These are phyloP conservation scores for Comarum palustre DNA, from an alignment of 306 rosid genomes.

Conservation along the genomic window DNA sequence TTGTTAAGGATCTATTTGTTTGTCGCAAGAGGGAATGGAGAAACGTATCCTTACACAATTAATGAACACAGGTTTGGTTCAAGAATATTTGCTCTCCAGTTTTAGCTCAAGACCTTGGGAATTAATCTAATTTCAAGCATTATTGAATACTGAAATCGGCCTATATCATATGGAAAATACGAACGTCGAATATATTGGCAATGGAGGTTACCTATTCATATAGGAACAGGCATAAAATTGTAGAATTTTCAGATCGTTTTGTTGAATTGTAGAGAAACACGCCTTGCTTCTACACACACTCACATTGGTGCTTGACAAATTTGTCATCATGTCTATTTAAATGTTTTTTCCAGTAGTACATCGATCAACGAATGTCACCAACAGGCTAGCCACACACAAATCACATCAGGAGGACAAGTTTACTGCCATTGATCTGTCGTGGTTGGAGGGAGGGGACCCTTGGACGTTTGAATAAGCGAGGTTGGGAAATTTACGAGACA, in stretches of 20 bases:
- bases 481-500: background rate
- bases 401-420: conserved; percentile 1
- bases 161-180: background rate
- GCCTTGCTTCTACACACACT: background rate
- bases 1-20: background rate
- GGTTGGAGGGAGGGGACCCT: background rate
- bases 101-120: background rate
- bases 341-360: background rate
- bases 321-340: background rate
- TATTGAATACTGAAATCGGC: background rate
- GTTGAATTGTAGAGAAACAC: background rate
- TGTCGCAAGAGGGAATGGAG: background rate
- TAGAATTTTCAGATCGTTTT: background rate
- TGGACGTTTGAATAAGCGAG: background rate
- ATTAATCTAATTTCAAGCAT: background rate
- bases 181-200: background rate
- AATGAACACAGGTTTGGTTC: background rate
- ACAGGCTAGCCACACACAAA: background rate
- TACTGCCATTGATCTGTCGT: background rate
- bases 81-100: conserved; percentile 5
- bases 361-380: background rate
- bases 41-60: background rate
- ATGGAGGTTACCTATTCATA: background rate
- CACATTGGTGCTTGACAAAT: background rate
- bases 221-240: background rate